Conservation (phyloP, 768 basidiomycete genomes). For the Mycena indigotica region DNA sequence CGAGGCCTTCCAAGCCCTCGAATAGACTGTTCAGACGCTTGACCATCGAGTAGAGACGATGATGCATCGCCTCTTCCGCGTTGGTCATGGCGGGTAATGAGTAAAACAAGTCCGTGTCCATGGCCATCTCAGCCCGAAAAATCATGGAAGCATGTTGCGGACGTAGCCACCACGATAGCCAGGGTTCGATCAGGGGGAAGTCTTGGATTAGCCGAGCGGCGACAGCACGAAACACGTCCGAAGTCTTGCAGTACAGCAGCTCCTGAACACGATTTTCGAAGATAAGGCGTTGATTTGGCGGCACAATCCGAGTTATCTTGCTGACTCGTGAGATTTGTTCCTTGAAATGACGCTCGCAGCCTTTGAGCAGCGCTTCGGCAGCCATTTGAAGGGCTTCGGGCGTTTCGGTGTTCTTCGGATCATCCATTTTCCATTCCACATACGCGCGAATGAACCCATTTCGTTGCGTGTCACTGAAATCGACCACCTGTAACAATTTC, state of each 20-base stretch:
- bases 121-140: not conserved
- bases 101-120: not conserved
- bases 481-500: too few relatives aligned
- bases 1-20: too few relatives aligned
- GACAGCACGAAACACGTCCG: not conserved
- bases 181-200: not conserved
- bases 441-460: not conserved
- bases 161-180: constrained; percentile 5
- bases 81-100: constrained; percentile 1
- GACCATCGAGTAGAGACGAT: not conserved
- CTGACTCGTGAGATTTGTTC: not conserved
- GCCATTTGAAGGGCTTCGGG: not conserved
- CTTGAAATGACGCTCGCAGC: constrained; percentile 5
- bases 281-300: not conserved
- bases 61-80: constrained; percentile 1
- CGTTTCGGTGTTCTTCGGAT: not conserved
- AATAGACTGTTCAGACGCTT: too few relatives aligned
- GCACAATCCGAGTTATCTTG: not conserved
- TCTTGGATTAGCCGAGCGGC: not conserved
- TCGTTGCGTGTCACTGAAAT: constrained; percentile 7
- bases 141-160: not conserved
- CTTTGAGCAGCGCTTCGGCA: not conserved
- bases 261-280: not conserved
- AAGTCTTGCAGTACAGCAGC: not conserved
- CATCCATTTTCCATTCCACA: not conserved